phyloP scores from a whole-genome alignment of 1,284 basidiomycete genomes.

The Baeospora myosura region DNA sequence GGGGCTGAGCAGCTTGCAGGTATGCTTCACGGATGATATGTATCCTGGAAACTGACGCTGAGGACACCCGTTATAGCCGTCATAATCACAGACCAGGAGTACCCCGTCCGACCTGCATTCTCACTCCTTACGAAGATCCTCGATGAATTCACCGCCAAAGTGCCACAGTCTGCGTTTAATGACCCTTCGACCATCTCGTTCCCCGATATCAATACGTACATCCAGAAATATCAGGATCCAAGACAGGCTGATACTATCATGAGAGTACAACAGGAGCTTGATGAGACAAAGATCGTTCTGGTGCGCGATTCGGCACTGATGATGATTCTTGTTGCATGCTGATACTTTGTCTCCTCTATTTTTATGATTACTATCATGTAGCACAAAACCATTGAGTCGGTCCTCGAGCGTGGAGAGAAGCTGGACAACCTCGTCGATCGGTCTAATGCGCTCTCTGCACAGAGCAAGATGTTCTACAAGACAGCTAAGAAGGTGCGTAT shows the following conservation, averaged over 20 bases:
- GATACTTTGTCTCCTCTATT: not conserved
- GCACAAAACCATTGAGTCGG: constrained; percentile 99
- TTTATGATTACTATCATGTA: constrained; percentile 24
- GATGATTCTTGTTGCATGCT: not conserved
- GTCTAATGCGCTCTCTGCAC: constrained; percentile 83
- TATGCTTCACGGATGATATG: no score
- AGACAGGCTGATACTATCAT: constrained; percentile 97
- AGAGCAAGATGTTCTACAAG: constrained; percentile 95
- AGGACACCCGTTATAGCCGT: constrained; percentile 49
- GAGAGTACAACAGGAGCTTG: constrained; percentile 96
- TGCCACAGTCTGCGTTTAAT: constrained; percentile 62
- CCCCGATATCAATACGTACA: constrained; percentile 71
- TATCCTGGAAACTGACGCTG: constrained; percentile 3
- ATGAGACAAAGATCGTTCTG: constrained; percentile 98
- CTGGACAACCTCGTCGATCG: constrained; percentile 95
- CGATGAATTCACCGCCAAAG: constrained; percentile 85
- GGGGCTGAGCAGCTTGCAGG: constrained; percentile 77
- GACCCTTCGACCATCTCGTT: constrained; percentile 61
- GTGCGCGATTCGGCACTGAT: constrained; percentile 42
- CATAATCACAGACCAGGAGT: constrained; percentile 92
- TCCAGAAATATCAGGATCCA: constrained; percentile 96
- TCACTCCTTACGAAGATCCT: constrained; percentile 91
- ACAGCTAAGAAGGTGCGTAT: constrained; percentile 79
- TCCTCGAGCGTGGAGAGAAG: constrained; percentile 94
- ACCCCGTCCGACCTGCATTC: constrained; percentile 94